Conservation (phyloP, 129 eudicot genomes). For the Solidago caesia region DNA sequence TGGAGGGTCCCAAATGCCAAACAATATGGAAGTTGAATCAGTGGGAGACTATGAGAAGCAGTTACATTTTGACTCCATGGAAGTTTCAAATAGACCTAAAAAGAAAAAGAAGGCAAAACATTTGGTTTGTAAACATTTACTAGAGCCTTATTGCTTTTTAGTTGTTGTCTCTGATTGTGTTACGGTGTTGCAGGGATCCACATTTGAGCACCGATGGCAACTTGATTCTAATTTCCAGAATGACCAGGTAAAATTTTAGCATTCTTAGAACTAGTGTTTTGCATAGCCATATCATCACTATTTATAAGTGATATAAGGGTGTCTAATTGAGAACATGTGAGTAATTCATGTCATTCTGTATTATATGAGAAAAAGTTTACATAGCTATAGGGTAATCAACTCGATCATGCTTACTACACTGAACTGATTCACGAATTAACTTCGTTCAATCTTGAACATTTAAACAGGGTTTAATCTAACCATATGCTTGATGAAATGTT, state of each 20-base stretch:
- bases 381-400: background rate
- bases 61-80: constrained; percentile 57
- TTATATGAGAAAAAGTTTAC: background rate
- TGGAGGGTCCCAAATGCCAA: constrained; percentile 60
- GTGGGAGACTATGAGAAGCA: constrained; percentile 70
- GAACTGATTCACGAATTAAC: background rate
- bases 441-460: too few species aligned
- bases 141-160: constrained; percentile 2
- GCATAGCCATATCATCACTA: background rate
- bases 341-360: background rate
- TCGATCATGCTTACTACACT: background rate
- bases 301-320: background rate
- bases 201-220: constrained; percentile 77
- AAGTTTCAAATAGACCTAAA: constrained; percentile 70
- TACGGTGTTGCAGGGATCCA: constrained; percentile 49
- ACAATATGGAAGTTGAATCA: constrained; percentile 82
- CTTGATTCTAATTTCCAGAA: constrained; percentile 58
- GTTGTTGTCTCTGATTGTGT: background rate
- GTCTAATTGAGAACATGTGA: background rate
- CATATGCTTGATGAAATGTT: background rate
- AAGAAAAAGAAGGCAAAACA: constrained; percentile 88
- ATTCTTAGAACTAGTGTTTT: background rate
- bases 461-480: background rate
- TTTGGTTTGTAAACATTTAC: constrained; percentile 44
- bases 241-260: constrained; percentile 65